Evolutionary conservation across 2,329 filamentous ascomycete genomes (phyloP), one percentile per base, ranked within the genome.

Genomic region (Cadophora luteo-olivacea): DNA sequence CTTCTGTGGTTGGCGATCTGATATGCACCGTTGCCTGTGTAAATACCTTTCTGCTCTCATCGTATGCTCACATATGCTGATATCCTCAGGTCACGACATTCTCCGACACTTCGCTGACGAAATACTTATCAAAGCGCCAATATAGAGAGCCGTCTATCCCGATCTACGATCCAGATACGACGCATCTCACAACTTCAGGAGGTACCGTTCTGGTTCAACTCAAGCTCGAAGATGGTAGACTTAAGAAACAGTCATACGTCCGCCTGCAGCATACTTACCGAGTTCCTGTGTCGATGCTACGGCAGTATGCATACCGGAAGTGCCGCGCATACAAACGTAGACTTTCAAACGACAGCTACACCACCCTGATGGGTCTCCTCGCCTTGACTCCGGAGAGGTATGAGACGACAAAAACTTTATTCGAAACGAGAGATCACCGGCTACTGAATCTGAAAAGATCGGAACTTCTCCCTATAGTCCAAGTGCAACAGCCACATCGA

Each of bases 241-340:
- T 73, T 1, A 63, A 66, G 14, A 73, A 73, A 36, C 72, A 73
- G 41, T 72, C 72, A 9, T 73, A 72, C 38, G 25, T 73, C 12
- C 60, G 65, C 6, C 65, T 72, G 14, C 52, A 66, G 51, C 72
- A 73, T 36, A 61, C 68, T 22, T 73, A 71, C 36, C 51, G 41
- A 33, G 54, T 73, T 12, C 63, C 65, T 3, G 24, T 54, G 3
- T 55, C 51, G 16, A 54, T 14, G 11, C 63, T 73, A 0, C 32
- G 52, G 5, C 66, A 51, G 4, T 72, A 66, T 14, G 29, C 33
- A 6, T 64, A 45, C 29, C 64, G 64, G n/a, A 65, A 52, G 1
- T 38, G 24, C 5, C 38, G 33, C 19, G 70, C 70, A 1, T 69
- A 68, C 14, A 66, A 67, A 33, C 36, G 66, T 1, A 65, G 72